phyloP scores from a whole-genome alignment of 2,329 filamentous ascomycete genomes.

The Pseudogymnoascus sp. region DNA sequence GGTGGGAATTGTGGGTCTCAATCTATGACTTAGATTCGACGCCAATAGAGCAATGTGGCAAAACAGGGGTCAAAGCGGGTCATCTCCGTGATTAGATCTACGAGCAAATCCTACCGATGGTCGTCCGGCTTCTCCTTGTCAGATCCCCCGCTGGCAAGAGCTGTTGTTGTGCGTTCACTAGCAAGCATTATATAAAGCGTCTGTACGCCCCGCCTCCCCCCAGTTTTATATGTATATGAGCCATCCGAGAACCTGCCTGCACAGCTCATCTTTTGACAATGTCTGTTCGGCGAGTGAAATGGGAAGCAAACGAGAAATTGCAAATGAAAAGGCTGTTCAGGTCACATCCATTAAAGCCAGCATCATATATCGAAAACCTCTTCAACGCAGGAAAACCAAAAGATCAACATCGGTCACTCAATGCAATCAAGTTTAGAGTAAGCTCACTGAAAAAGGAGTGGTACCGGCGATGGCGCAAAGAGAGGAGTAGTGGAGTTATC shows the following conservation, averaged over 20 bases:
- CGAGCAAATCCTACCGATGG: neutral
- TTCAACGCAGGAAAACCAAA: neutral
- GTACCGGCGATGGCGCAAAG: neutral
- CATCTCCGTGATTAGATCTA: neutral
- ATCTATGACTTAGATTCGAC: neutral
- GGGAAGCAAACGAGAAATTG: neutral
- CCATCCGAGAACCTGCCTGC: neutral
- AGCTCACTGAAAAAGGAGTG: neutral
- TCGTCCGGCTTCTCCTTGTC: slow-evolving; percentile 70
- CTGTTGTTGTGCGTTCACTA: slow-evolving; percentile 64
- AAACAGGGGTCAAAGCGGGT: neutral
- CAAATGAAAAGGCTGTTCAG: neutral
- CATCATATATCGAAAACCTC: neutral
- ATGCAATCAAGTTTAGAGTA: neutral
- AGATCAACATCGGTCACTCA: neutral
- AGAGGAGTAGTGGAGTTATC: neutral
- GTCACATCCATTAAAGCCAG: neutral
- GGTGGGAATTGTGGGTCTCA: neutral
- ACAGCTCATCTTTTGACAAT: neutral
- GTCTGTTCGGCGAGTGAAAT: neutral
- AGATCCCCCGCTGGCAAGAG: slow-evolving; percentile 40
- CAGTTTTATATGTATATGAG: neutral
- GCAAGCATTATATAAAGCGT: slow-evolving; percentile 61
- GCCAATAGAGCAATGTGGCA: neutral
- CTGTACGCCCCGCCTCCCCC: neutral